These are phyloP conservation scores for Exophiala alcalophila DNA, from an alignment of 2,329 filamentous ascomycete genomes.

Conservation along the genomic window DNA sequence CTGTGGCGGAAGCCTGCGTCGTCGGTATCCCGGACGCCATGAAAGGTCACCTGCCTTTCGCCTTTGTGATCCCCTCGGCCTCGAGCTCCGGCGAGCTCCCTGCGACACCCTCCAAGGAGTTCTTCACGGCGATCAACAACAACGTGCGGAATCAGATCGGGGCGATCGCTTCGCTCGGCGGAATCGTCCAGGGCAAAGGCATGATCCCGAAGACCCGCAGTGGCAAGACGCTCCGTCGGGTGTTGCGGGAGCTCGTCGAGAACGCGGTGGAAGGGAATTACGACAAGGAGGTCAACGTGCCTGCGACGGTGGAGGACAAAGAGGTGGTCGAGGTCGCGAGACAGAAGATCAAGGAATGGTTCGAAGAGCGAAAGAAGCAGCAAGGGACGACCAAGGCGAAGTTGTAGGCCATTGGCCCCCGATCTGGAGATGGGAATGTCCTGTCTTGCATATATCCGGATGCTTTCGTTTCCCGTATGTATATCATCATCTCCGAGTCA, in stretches of 20 bases:
- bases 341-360: slow-evolving; percentile 71
- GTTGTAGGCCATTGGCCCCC: slow-evolving; percentile 24
- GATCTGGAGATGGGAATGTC: no score
- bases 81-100: slow-evolving; percentile 42
- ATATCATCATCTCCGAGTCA: no score
- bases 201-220: slow-evolving; percentile 91
- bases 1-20: slow-evolving; percentile 79
- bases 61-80: slow-evolving; percentile 65
- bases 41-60: slow-evolving; percentile 90
- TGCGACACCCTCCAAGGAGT: slow-evolving; percentile 38
- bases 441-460: no score
- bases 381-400: slow-evolving; percentile 28
- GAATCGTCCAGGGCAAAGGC: slow-evolving; percentile 76
- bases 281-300: slow-evolving; percentile 68
- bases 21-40: slow-evolving; percentile 80
- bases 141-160: slow-evolving; percentile 79
- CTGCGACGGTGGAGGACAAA: slow-evolving; percentile 80
- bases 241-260: slow-evolving; percentile 79
- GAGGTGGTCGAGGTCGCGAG: slow-evolving; percentile 72
- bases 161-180: slow-evolving; percentile 79
- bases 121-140: slow-evolving; percentile 46
- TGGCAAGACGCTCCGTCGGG: slow-evolving; percentile 84
- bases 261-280: slow-evolving; percentile 73
- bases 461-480: no score
- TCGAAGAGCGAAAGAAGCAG: slow-evolving; percentile 47